These are phyloP conservation scores for Alternaria sp. DNA, from an alignment of 2,329 filamentous ascomycete species.

Conservation along the genomic window DNA sequence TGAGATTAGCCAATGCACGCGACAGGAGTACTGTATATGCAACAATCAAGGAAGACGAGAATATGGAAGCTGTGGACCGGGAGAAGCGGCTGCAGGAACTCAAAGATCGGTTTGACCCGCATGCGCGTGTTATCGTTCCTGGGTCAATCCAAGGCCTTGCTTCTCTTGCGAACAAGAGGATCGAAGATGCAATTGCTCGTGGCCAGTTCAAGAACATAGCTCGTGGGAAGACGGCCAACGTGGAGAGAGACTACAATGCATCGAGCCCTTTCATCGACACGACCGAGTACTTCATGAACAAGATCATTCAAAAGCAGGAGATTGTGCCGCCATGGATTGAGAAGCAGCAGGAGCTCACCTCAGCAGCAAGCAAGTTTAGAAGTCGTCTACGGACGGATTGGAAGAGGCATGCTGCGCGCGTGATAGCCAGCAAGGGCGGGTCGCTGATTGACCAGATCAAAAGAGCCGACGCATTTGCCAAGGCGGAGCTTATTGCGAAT, in stretches of 20 bases:
- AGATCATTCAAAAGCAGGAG: conserved; percentile 95
- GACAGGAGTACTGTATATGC: conserved; percentile 66
- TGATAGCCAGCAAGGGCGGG: conserved; percentile 80
- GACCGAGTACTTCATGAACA: conserved; percentile 98
- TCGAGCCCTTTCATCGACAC: conserved; percentile 93
- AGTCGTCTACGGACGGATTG: conserved; percentile 80
- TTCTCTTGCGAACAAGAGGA: conserved; percentile 86
- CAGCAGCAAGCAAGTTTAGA: conserved; percentile 74
- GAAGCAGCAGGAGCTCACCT: conserved; percentile 89
- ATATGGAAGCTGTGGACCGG: conserved; percentile 73
- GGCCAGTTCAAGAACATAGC: conserved; percentile 88
- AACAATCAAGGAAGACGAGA: conserved; percentile 60
- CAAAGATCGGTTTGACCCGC: conserved; percentile 79
- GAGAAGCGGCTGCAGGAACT: conserved; percentile 76
- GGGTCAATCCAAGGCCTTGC: conserved; percentile 79
- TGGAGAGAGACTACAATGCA: conserved; percentile 82
- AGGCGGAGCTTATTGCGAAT: conserved; percentile 73
- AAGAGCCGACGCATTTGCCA: conserved; percentile 75
- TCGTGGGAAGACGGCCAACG: conserved; percentile 71
- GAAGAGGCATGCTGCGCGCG: conserved; percentile 80
- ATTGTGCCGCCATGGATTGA: conserved; percentile 98
- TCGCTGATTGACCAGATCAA: conserved; percentile 75
- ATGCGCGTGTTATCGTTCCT: conserved; percentile 76
- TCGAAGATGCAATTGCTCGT: conserved; percentile 90
- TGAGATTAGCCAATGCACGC: conserved; percentile 64